Evolutionary conservation across 2,329 filamentous ascomycete species (phyloP).

Genomic region (Chaetomiaceae sp.): DNA sequence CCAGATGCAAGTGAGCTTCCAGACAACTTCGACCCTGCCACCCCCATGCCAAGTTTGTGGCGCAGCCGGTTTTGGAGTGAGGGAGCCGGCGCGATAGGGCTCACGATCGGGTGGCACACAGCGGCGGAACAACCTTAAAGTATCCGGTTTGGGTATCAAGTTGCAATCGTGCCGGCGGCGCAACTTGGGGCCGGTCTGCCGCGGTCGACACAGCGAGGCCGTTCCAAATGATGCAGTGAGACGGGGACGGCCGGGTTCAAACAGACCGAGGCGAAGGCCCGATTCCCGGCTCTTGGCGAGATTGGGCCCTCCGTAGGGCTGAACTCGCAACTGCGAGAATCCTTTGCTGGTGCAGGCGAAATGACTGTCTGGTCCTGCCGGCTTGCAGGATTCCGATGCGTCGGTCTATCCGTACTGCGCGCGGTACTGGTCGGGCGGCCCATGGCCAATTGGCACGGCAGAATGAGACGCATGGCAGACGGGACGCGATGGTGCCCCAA

Average conservation of each 20-base stretch:
- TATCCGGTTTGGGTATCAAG: constrained; percentile 7
- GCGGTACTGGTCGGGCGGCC: constrained; percentile 3
- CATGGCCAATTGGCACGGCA: constrained; percentile 11
- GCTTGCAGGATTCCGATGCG: constrained; percentile 5
- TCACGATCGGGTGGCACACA: no score
- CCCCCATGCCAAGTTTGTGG: constrained; percentile 1
- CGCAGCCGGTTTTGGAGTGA: constrained; percentile 2
- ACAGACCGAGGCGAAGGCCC: no score
- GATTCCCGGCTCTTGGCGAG: not conserved
- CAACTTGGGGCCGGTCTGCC: not conserved
- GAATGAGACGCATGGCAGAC: not conserved
- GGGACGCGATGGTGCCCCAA: constrained; percentile 12
- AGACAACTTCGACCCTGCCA: not conserved
- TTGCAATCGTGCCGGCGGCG: constrained; percentile 8
- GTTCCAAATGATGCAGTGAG: not conserved
- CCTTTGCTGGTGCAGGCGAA: not conserved
- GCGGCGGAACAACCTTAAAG: not conserved
- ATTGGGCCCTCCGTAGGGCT: constrained; percentile 1
- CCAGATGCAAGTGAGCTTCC: not conserved
- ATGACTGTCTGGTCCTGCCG: not conserved
- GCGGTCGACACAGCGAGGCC: not conserved
- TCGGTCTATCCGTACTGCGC: constrained; percentile 17
- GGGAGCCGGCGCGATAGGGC: no score
- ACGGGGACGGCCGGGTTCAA: constrained; percentile 10
- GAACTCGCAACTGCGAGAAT: constrained; percentile 2